Evolutionary conservation across 192 early-diverging fungal species (phyloP).

Genomic region (Umbelopsis sp.): DNA sequence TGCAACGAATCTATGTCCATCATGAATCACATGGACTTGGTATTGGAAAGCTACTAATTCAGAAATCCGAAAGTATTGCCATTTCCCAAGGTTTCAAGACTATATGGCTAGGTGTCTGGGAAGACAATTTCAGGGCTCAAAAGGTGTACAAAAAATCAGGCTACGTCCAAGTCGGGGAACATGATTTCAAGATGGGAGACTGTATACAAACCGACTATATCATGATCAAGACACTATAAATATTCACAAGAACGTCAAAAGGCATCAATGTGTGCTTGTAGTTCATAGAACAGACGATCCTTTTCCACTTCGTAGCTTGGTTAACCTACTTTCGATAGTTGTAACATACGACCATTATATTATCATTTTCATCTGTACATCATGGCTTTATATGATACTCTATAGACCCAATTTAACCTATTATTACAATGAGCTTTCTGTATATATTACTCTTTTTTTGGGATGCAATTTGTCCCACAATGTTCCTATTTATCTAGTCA

Average conservation of each 20-base stretch:
- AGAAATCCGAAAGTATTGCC: constrained; percentile 2
- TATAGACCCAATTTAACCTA: no score
- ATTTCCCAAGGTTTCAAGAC: background rate
- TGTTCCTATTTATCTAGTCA: no score
- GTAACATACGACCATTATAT: no score
- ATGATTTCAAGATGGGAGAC: constrained; percentile 28
- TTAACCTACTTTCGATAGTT: no score
- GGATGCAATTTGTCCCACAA: no score
- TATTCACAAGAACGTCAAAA: background rate
- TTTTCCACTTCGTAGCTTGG: no score
- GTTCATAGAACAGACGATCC: no score
- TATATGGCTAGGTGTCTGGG: constrained; percentile 31
- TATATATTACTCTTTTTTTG: no score
- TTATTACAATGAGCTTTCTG: no score
- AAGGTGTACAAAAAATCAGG: constrained; percentile 28
- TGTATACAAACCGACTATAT: constrained; percentile 26
- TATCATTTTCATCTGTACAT: no score
- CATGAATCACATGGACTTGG: constrained; percentile 6
- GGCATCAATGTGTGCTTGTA: no score
- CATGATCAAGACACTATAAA: constrained; percentile 5
- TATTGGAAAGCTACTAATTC: constrained; percentile 8
- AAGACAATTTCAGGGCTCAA: constrained; percentile 30
- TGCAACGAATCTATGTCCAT: constrained; percentile 11
- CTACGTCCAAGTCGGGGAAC: constrained; percentile 23
- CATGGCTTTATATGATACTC: no score